phyloP scores from a whole-genome alignment of 352 stramenopile genomes.

The Globisporangium middletonii region DNA sequence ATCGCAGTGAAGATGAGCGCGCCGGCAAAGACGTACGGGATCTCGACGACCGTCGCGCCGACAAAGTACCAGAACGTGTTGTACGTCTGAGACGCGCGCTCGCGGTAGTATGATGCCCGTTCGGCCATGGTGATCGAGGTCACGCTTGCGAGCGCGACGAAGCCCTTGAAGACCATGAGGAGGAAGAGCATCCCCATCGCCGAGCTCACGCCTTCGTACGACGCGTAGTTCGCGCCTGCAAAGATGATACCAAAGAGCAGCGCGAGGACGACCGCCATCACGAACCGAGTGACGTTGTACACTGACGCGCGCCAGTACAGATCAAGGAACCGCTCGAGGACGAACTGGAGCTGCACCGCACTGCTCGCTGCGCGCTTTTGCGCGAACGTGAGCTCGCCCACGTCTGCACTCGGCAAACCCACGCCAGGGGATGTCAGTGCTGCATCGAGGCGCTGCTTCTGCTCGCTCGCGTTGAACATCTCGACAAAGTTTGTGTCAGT shows the following conservation, averaged over 20 bases:
- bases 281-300: background rate
- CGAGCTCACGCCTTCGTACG: background rate
- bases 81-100: constrained; percentile 88
- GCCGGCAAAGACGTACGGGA: constrained; percentile 43
- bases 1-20: constrained; percentile 33
- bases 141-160: background rate
- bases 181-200: background rate
- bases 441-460: constrained; percentile 18
- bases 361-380: constrained; percentile 16
- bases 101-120: constrained; percentile 84
- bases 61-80: constrained; percentile 61
- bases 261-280: background rate
- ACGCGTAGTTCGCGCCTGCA: background rate
- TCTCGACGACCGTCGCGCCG: constrained; percentile 73
- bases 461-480: constrained; percentile 27
- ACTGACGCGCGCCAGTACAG: background rate
- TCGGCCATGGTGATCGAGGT: background rate
- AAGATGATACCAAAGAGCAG: background rate
- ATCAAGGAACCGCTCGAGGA: background rate
- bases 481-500: constrained; percentile 30
- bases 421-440: constrained; percentile 78
- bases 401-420: constrained; percentile 43
- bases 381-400: constrained; percentile 54
- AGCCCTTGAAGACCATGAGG: constrained; percentile 9
- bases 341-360: constrained; percentile 4